Percentiles rank a stretch among this genome's conserved stretches.
These are phyloP conservation scores for Chenopodium quinoa DNA, from an alignment of 148 eudicot species.

Conservation along the genomic window DNA sequence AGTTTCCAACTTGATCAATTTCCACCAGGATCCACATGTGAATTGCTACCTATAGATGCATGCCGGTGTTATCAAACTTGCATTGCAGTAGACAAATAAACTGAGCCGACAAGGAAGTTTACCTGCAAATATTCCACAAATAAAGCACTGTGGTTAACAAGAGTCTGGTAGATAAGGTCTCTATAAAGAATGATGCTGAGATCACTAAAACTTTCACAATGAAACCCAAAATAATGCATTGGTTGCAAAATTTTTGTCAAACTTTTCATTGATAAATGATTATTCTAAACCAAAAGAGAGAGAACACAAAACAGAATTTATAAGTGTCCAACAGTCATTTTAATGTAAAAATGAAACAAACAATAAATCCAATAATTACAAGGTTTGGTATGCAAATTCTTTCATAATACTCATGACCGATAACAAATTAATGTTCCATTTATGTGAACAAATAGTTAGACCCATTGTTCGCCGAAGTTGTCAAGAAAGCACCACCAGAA, in stretches of 20 bases:
- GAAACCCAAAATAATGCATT: neutral
- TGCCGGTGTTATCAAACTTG: neutral
- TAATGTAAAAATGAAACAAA: neutral
- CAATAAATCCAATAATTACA: neutral
- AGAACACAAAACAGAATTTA: neutral
- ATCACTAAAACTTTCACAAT: neutral
- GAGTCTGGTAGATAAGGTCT: neutral
- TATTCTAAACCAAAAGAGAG: neutral
- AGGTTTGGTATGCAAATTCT: neutral
- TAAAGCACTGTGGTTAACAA: neutral
- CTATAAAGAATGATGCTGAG: neutral
- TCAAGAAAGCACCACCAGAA: neutral
- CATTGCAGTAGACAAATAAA: neutral
- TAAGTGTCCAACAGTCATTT: too few species aligned
- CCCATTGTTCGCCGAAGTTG: neutral
- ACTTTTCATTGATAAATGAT: neutral
- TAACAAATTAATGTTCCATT: neutral
- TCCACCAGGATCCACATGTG: neutral
- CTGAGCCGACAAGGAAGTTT: neutral
- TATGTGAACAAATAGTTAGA: neutral
- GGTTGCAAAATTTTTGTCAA: neutral
- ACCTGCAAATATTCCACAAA: neutral
- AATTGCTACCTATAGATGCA: neutral
- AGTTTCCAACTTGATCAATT: neutral
- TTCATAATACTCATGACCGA: neutral